These are phyloP conservation scores for Camellia oleifera DNA, from an alignment of 179 eudicot species.

Conservation along the genomic window DNA sequence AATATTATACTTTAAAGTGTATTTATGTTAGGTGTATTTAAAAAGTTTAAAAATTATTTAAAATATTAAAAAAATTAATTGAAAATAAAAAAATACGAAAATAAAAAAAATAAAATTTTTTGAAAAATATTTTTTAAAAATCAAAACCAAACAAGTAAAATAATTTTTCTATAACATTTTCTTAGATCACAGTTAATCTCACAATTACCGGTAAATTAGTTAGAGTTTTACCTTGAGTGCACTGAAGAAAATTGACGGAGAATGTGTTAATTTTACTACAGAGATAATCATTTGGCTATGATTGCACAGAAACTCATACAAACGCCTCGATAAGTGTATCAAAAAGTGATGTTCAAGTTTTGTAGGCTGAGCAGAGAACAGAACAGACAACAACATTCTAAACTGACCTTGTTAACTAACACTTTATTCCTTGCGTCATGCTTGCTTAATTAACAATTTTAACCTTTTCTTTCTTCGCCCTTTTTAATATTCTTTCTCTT, in stretches of 20 bases:
- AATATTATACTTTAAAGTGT: too few relatives aligned
- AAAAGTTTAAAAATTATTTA: too few relatives aligned
- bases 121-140: too few relatives aligned
- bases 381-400: neutral
- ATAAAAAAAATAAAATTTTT: too few relatives aligned
- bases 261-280: neutral
- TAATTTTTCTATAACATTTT: too few relatives aligned
- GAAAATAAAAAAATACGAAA: too few relatives aligned
- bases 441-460: neutral
- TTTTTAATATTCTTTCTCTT: neutral
- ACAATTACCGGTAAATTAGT: neutral
- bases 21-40: too few relatives aligned
- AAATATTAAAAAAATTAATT: too few relatives aligned
- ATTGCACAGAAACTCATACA: neutral
- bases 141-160: too few relatives aligned
- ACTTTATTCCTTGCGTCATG: conserved; percentile 8
- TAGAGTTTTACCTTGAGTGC: neutral
- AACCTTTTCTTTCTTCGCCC: neutral
- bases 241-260: neutral
- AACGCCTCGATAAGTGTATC: neutral
- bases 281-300: neutral
- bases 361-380: conserved; percentile 1
- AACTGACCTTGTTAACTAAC: neutral
- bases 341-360: neutral
- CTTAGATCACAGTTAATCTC: neutral